phyloP scores from a whole-genome alignment of 768 basidiomycete genomes.

The Boletus subcaerulescens region DNA sequence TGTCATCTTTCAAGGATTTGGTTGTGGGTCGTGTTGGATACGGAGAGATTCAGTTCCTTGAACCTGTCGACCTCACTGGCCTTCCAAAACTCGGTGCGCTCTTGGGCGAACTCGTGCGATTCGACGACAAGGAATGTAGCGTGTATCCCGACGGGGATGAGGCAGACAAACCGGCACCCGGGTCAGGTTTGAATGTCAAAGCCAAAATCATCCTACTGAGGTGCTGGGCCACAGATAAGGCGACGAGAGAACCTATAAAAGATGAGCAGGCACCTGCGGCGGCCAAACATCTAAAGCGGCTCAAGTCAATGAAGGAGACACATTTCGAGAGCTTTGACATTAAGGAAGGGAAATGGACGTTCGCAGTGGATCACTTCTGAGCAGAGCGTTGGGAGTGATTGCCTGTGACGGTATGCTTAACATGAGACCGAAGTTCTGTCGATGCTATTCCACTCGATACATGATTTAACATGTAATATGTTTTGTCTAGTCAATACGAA shows the following conservation, averaged over 20 bases:
- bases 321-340: conserved; percentile 79
- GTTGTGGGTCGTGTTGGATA: conserved; percentile 89
- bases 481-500: conserved; percentile 9
- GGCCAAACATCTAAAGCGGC: conserved; percentile 71
- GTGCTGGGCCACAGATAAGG: conserved; percentile 91
- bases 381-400: background rate
- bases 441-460: background rate
- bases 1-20: conserved; percentile 72
- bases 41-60: conserved; percentile 79
- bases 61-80: conserved; percentile 84
- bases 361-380: conserved; percentile 92
- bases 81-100: conserved; percentile 76
- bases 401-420: conserved; percentile 3
- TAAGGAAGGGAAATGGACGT: conserved; percentile 86
- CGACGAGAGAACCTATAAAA: conserved; percentile 85
- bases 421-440: conserved; percentile 1
- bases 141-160: conserved; percentile 91
- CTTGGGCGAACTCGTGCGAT: conserved; percentile 81
- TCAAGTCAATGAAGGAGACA: conserved; percentile 84
- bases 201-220: conserved; percentile 73
- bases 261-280: conserved; percentile 69
- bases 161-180: conserved; percentile 78
- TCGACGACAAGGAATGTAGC: conserved; percentile 88
- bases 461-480: conserved; percentile 17
- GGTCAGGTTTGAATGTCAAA: conserved; percentile 85